Base-by-base conservation (phyloP, 495 filamentous ascomycete species). In the Daldinia grandis region DNA sequence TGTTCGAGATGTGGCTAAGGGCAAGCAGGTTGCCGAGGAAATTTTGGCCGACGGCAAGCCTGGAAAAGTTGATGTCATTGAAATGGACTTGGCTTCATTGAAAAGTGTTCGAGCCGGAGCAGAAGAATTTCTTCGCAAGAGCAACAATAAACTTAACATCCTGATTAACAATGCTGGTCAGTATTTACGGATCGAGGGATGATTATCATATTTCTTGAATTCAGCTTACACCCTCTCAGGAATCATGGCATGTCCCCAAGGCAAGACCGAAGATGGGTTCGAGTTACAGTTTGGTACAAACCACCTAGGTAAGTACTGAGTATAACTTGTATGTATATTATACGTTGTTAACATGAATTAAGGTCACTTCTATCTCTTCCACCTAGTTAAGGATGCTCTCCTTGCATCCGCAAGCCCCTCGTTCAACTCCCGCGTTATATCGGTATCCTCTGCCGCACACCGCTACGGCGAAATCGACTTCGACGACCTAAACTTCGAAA, bases 321-420 rank as follows among this genome's bases (percentile, higher is more conserved):
- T 21, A 5, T 47, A 21, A 17, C 10, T 2, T 3, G 24, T 12
- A 12, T n/a, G 10, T 1, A 12, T 12, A 24, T 47, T 21, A 1
- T 12, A 10, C 12, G 4, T 24, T 0, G 12, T 24, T 47, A 3
- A 47, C 19, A 19, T 24, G 24, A 1, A 47, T 47, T 21, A 24
- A 47, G 42, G 42, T 10, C 42, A 47, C 9, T 47, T 47, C 9
- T 47, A 85, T 47, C 80, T 88, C 35, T 86, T 87, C 76, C 60
- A 82, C 7, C 80, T 84, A 3, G 77, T 88, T 55, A 81, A 82
- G 68, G 68, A 76, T 21, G 71, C 79, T 24, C 75, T 87, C 4
- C 74, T 86, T 15, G 66, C 77, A 7, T 78, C 75, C 14, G 72
- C 79, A 15, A 77, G 70, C 15, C 74, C 74, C 1, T 64, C 57